phyloP scores from a whole-genome alignment of 495 filamentous ascomycete species.

The Antarctomyces pellizariae region DNA sequence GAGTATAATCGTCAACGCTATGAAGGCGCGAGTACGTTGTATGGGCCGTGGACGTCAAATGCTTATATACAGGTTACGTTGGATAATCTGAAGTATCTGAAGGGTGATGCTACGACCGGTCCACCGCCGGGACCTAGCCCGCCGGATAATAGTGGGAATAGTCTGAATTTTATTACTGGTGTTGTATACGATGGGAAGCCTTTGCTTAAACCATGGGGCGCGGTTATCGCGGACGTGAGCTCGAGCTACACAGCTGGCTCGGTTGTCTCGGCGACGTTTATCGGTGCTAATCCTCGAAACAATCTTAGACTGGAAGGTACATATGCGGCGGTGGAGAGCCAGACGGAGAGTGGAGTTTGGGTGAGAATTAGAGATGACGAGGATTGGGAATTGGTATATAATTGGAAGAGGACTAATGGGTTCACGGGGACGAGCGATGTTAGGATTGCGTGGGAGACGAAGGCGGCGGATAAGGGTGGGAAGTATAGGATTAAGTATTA shows the following conservation, averaged over 20 bases:
- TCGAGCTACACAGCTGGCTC: constrained; percentile 30
- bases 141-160: constrained; percentile 60
- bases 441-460: constrained; percentile 57
- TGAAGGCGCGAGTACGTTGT: constrained; percentile 86
- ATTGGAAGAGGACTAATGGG: constrained; percentile 53
- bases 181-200: constrained; percentile 57
- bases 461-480: constrained; percentile 28
- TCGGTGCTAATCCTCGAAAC: constrained; percentile 81
- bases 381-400: constrained; percentile 62
- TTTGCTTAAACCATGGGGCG: constrained; percentile 54
- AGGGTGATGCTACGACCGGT: constrained; percentile 18
- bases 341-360: constrained; percentile 32
- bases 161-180: constrained; percentile 55
- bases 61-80: constrained; percentile 77
- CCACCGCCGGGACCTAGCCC: constrained; percentile 42
- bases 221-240: constrained; percentile 35
- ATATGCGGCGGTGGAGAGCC: constrained; percentile 54
- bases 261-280: constrained; percentile 40
- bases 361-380: constrained; percentile 39
- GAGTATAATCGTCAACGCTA: constrained; percentile 84
- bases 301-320: constrained; percentile 57
- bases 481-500: constrained; percentile 67
- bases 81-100: constrained; percentile 45
- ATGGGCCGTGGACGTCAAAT: constrained; percentile 75
- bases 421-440: constrained; percentile 62